Evolutionary conservation across 768 basidiomycete genomes (phyloP).

Genomic region (Rhodosporidiobolus odoratus): DNA sequence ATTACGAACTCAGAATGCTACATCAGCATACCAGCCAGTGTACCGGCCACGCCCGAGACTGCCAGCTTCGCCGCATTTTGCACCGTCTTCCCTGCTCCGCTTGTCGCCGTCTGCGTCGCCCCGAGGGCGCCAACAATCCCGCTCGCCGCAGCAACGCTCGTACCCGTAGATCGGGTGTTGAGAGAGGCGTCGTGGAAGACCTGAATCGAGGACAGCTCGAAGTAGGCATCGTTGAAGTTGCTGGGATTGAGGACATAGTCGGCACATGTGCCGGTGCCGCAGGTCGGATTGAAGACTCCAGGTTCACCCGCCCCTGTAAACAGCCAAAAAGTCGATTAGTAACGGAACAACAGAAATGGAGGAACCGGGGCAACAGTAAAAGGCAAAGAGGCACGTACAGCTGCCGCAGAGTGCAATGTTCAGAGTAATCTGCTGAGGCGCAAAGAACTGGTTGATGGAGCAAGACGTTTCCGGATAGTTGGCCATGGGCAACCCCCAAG

Average conservation of each 20-base stretch:
- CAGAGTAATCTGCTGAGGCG: conserved; percentile 43
- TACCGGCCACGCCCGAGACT: too few relatives aligned
- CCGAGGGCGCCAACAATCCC: too few relatives aligned
- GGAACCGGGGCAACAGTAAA: background rate
- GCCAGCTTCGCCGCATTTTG: too few relatives aligned
- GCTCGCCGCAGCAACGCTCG: too few relatives aligned
- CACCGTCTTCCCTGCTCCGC: too few relatives aligned
- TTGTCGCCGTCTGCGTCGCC: too few relatives aligned
- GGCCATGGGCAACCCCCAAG: conserved; percentile 59
- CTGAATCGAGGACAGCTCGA: conserved; percentile 63
- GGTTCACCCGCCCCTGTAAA: conserved; percentile 50
- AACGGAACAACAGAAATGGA: background rate
- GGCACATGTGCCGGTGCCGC: conserved; percentile 57
- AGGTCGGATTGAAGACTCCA: conserved; percentile 58
- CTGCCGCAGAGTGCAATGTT: conserved; percentile 37
- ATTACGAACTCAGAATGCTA: too few relatives aligned
- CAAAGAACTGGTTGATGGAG: conserved; percentile 46
- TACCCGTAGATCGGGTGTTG: too few relatives aligned
- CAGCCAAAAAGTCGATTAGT: background rate
- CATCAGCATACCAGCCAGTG: too few relatives aligned
- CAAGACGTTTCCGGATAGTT: conserved; percentile 53
- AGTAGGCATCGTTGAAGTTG: conserved; percentile 63
- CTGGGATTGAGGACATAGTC: conserved; percentile 64
- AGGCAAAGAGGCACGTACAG: conserved; percentile 47
- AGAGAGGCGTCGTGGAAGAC: conserved; percentile 53